phyloP scores from a whole-genome alignment of 495 filamentous ascomycete genomes.

The Aspergillus haitiensis region DNA sequence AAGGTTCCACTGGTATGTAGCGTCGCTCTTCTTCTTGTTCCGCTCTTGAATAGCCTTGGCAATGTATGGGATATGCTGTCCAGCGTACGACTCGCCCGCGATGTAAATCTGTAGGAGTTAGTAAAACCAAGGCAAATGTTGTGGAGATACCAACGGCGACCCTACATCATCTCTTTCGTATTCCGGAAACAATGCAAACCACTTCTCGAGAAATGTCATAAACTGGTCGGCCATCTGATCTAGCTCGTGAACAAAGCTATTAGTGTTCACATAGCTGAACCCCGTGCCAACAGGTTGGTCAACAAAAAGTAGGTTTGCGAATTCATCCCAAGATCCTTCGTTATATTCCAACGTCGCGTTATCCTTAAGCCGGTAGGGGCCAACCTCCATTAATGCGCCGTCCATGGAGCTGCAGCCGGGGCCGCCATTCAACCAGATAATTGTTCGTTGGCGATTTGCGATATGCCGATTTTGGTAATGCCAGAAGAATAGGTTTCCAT shows the following conservation, averaged over 20 bases:
- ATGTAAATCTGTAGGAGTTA: slow-evolving; percentile 74
- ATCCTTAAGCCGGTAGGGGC: slow-evolving; percentile 84
- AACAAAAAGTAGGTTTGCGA: slow-evolving; percentile 93
- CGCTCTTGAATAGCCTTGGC: slow-evolving; percentile 82
- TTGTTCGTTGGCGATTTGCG: slow-evolving; percentile 84
- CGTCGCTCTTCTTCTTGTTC: slow-evolving; percentile 52
- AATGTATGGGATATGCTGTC: slow-evolving; percentile 96
- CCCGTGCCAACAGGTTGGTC: slow-evolving; percentile 96
- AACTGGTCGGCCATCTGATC: slow-evolving; percentile 88
- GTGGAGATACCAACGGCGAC: slow-evolving; percentile 12
- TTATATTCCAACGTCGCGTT: slow-evolving; percentile 75
- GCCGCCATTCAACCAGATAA: slow-evolving; percentile 96
- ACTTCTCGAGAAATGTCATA: slow-evolving; percentile 84
- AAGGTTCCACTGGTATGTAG: slow-evolving; percentile 66
- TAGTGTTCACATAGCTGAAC: slow-evolving; percentile 88
- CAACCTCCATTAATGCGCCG: slow-evolving; percentile 95
- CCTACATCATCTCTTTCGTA: slow-evolving; percentile 91
- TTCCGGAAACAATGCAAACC: slow-evolving; percentile 85
- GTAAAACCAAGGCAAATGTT: slow-evolving; percentile 24
- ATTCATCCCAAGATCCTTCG: slow-evolving; percentile 93
- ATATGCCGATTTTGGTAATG: slow-evolving; percentile 94
- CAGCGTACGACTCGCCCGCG: slow-evolving; percentile 93
- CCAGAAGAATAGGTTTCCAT: slow-evolving; percentile 98
- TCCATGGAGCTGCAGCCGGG: slow-evolving; percentile 97
- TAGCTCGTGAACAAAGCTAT: slow-evolving; percentile 81